These are phyloP conservation scores for Epichloe festucae DNA, from an alignment of 2,329 filamentous ascomycete species.

Conservation along the genomic window DNA sequence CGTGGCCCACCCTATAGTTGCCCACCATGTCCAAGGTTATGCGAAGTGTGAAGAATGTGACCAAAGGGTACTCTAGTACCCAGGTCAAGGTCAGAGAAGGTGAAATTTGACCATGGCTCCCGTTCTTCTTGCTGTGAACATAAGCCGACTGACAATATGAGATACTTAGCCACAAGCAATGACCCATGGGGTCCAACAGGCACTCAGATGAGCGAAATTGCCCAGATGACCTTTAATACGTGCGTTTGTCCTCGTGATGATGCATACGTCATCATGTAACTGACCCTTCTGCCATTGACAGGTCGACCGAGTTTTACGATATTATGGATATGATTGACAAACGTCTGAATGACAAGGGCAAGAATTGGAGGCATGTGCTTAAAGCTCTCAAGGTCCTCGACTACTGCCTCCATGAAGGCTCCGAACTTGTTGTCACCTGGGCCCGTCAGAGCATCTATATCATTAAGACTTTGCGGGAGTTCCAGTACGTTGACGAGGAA, in stretches of 20 bases:
- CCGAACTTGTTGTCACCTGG: constrained; percentile 94
- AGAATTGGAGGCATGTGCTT: constrained; percentile 97
- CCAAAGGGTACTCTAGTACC: constrained; percentile 91
- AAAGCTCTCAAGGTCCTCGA: constrained; percentile 97
- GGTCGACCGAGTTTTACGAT: constrained; percentile 95
- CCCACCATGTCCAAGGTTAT: constrained; percentile 86
- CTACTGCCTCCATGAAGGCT: constrained; percentile 95
- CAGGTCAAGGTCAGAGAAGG: constrained; percentile 98
- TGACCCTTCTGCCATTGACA: constrained; percentile 20
- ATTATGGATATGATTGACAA: constrained; percentile 99
- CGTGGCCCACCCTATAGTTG: constrained; percentile 10
- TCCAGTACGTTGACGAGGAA: constrained; percentile 92
- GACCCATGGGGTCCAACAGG: constrained; percentile 97
- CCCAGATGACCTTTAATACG: constrained; percentile 96
- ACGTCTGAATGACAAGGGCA: constrained; percentile 95
- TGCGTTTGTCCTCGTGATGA: constrained; percentile 33
- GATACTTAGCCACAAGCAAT: constrained; percentile 78
- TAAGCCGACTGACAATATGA: constrained; percentile 8
- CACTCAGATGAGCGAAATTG: constrained; percentile 97
- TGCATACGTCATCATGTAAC: background rate
- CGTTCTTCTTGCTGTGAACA: background rate
- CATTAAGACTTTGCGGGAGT: constrained; percentile 95
- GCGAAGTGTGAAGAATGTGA: constrained; percentile 97
- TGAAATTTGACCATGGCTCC: constrained; percentile 24
- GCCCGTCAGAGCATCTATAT: constrained; percentile 96